Conservation (phyloP, 257 asterid species). For the Gentiana straminea region DNA sequence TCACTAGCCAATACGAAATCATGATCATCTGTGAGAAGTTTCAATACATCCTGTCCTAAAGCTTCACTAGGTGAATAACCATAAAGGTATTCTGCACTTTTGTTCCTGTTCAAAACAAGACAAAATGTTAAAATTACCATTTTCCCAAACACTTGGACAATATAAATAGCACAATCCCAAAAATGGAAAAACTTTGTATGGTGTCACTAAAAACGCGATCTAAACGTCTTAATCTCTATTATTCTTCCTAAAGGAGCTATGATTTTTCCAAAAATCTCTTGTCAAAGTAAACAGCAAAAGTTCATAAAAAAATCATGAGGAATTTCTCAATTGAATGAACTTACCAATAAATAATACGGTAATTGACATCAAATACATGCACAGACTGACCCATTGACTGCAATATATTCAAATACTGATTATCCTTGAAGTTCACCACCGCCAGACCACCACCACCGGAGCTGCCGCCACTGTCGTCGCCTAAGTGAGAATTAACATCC, state of each 20-base stretch:
- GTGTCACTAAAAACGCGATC: too few species aligned
- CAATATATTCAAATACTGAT: constrained; percentile 70
- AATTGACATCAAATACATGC: constrained; percentile 54
- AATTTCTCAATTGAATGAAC: constrained; percentile 15
- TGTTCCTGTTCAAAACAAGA: constrained; percentile 45
- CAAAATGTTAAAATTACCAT: background rate
- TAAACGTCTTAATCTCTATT: too few species aligned
- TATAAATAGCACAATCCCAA: too few species aligned
- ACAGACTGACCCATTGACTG: constrained; percentile 90
- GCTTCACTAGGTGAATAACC: constrained; percentile 74
- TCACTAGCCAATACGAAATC: constrained; percentile 35
- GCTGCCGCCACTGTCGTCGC: constrained; percentile 8
- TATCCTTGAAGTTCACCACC: constrained; percentile 53
- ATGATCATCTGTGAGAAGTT: constrained; percentile 35
- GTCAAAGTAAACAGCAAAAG: background rate
- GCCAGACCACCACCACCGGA: constrained; percentile 24
- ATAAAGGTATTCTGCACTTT: constrained; percentile 58
- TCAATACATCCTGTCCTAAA: constrained; percentile 43
- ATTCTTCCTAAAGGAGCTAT: too few species aligned
- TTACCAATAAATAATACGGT: constrained; percentile 78
- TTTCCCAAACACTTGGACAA: too few species aligned
- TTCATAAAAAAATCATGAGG: background rate
- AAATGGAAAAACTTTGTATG: too few species aligned
- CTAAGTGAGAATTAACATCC: constrained; percentile 7
- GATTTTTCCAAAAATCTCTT: too few species aligned